These are phyloP conservation scores for Scheffersomyces parashehatae DNA, from an alignment of 1,139 yeast species.

Conservation along the genomic window DNA sequence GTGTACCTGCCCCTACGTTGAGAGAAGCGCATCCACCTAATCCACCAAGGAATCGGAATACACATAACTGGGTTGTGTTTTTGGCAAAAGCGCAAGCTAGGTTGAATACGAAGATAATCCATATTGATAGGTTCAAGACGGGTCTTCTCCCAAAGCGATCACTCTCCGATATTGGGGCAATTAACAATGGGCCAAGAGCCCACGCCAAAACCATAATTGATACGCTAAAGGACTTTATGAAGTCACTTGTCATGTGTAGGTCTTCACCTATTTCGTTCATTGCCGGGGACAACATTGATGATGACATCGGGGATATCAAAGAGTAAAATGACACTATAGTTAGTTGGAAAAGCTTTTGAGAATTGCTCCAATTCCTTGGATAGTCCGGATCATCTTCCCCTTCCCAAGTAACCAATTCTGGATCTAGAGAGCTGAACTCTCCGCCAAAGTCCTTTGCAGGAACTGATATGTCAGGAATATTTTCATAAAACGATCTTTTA, in stretches of 20 bases:
- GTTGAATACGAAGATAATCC: slow-evolving; percentile 53
- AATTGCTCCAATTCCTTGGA: slow-evolving; percentile 59
- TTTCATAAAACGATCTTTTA: slow-evolving; percentile 16
- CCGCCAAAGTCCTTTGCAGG: slow-evolving; percentile 49
- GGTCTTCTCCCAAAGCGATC: slow-evolving; percentile 50
- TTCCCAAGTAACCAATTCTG: slow-evolving; percentile 68
- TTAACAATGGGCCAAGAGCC: slow-evolving; percentile 61
- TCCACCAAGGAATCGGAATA: slow-evolving; percentile 63
- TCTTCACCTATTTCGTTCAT: slow-evolving; percentile 44
- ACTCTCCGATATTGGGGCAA: slow-evolving; percentile 63
- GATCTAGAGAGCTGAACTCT: slow-evolving; percentile 54
- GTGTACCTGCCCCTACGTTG: slow-evolving; percentile 70
- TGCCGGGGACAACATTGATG: slow-evolving; percentile 63
- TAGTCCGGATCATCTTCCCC: slow-evolving; percentile 58
- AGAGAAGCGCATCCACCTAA: slow-evolving; percentile 66
- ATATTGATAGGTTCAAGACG: slow-evolving; percentile 51
- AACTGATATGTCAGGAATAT: slow-evolving; percentile 35
- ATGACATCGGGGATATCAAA: slow-evolving; percentile 58
- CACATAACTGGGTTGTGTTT: slow-evolving; percentile 54
- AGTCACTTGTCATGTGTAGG: slow-evolving; percentile 37
- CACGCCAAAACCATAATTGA: slow-evolving; percentile 63
- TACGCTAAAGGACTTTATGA: slow-evolving; percentile 50
- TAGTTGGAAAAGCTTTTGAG: slow-evolving; percentile 44
- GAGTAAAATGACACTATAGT: slow-evolving; percentile 53
- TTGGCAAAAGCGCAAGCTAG: slow-evolving; percentile 58